Percentiles rank a stretch among this genome's conserved stretches.
These are phyloP conservation scores for Microbotryum scabiosae DNA, from an alignment of 1,284 basidiomycete species.

Conservation along the genomic window DNA sequence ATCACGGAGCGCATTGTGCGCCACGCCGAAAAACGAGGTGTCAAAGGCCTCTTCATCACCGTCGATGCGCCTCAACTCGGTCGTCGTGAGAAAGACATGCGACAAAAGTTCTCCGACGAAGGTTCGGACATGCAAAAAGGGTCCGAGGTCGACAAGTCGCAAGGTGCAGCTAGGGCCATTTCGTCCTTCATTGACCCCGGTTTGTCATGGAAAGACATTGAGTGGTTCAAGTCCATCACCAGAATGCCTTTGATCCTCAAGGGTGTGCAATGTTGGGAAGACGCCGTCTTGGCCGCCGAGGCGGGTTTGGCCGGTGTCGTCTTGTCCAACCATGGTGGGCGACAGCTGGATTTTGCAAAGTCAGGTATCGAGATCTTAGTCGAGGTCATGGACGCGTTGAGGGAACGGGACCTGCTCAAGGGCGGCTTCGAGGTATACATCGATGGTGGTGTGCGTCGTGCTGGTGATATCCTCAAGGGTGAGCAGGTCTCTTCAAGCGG, in stretches of 20 bases:
- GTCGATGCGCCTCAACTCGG: constrained; percentile 90
- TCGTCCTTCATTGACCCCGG: constrained; percentile 89
- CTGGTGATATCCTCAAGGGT: constrained; percentile 80
- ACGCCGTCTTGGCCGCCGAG: constrained; percentile 82
- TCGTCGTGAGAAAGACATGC: constrained; percentile 64
- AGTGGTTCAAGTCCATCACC: neutral
- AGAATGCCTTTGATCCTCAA: constrained; percentile 85
- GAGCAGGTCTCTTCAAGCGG: constrained; percentile 35
- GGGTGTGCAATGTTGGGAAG: constrained; percentile 86
- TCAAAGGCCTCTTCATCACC: constrained; percentile 53
- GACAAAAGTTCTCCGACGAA: constrained; percentile 82
- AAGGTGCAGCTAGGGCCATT: constrained; percentile 91
- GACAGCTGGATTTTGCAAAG: constrained; percentile 83
- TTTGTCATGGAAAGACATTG: constrained; percentile 55
- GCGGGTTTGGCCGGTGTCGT: constrained; percentile 72
- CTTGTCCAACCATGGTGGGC: constrained; percentile 77
- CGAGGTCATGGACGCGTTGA: constrained; percentile 70
- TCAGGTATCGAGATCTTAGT: constrained; percentile 84
- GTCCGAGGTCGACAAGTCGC: constrained; percentile 57
- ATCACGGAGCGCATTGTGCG: constrained; percentile 74
- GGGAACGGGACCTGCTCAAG: constrained; percentile 52
- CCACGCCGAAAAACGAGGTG: constrained; percentile 49
- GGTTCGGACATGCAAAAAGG: constrained; percentile 36
- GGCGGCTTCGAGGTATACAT: constrained; percentile 76
- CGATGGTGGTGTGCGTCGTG: constrained; percentile 84